Evolutionary conservation across 495 filamentous ascomycete genomes (phyloP).

Genomic region (Usnea hakonensis): DNA sequence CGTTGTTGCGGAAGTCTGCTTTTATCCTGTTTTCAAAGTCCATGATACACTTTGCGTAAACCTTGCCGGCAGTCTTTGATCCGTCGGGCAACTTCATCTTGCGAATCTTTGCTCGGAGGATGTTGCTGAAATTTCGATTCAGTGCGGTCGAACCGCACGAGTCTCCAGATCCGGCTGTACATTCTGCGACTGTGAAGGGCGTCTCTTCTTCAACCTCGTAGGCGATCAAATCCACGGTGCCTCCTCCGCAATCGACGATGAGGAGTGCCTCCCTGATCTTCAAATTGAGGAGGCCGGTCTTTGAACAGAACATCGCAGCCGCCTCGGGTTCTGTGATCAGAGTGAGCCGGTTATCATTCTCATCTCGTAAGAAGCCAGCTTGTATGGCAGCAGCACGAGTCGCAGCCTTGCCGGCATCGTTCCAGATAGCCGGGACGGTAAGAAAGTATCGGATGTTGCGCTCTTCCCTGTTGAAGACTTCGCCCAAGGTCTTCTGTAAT

Average conservation of each 20-base stretch:
- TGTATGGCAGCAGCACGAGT: slow-evolving; percentile 71
- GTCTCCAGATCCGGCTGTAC: slow-evolving; percentile 70
- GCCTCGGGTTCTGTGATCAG: slow-evolving; percentile 72
- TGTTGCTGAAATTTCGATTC: slow-evolving; percentile 77
- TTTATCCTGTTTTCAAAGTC: slow-evolving; percentile 81
- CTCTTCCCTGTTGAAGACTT: slow-evolving; percentile 71
- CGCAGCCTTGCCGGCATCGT: slow-evolving; percentile 72
- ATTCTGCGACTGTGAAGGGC: slow-evolving; percentile 69
- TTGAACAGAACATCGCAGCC: slow-evolving; percentile 71
- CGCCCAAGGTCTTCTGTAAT: slow-evolving; percentile 66
- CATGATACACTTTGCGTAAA: slow-evolving; percentile 80
- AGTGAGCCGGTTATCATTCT: slow-evolving; percentile 69
- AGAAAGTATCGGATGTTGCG: slow-evolving; percentile 71
- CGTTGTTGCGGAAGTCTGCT: slow-evolving; percentile 75
- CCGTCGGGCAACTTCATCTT: slow-evolving; percentile 81
- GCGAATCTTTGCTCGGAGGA: slow-evolving; percentile 68
- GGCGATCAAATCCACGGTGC: slow-evolving; percentile 73
- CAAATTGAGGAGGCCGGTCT: slow-evolving; percentile 66
- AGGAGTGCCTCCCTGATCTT: slow-evolving; percentile 70
- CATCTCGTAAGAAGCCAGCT: slow-evolving; percentile 66
- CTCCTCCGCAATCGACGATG: slow-evolving; percentile 74
- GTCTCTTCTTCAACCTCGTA: slow-evolving; percentile 75
- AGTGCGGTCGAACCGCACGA: slow-evolving; percentile 71
- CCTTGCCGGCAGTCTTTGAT: slow-evolving; percentile 65
- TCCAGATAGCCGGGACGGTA: slow-evolving; percentile 74